Base-by-base conservation (phyloP, 164 flowering plant genomes). In the Liquidambar formosana region DNA sequence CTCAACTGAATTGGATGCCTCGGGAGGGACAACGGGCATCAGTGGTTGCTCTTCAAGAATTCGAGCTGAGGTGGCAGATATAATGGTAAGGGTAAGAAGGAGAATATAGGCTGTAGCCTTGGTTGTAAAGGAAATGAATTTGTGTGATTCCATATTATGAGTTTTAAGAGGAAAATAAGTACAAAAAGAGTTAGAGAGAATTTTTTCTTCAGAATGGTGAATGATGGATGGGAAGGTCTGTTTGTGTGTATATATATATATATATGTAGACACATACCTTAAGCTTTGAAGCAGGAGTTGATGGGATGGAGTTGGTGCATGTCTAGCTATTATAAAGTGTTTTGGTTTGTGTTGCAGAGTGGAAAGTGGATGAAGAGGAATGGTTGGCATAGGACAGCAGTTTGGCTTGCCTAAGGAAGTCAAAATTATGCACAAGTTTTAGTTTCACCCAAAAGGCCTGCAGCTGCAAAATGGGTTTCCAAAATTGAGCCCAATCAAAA, bases 141-240 rank as follows among this genome's bases (percentile, higher is more conserved):
- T 47, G 49, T 47, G 49, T 0, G 49, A 2, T 33, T 33, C 41
- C 41, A 33, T 33, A 6, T 33, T 33, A 33, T 2, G 41, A 33
- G 41, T 33, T 33, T 33, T 33, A n/a, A 33, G 41, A 33, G 41
- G 41, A 6, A 33, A 33, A 6, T 6, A 33, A 33, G 41, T 33
- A 33, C 41, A 33, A 33, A 6, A 33, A 33, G 41, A 33, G 41
- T 33, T 33, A n/a, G n/a, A n/a, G 41, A 33, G 41, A 33, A 33
- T 2, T 2, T 33, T 33, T 33, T 33, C 4, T 33, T 2, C 41
- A 33, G 41, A 33, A 33, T 33, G 2, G 41, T 33, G 41, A 18
- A 49, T 49, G 68, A 46, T 54, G 38, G 58, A 16, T 48, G 26
- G 52, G 56, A 48, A 56, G 43, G n/a, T 47, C 14, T 65, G 25